These are phyloP conservation scores for Blastomyces parvus DNA, from an alignment of 2,329 filamentous ascomycete genomes.

Conservation along the genomic window DNA sequence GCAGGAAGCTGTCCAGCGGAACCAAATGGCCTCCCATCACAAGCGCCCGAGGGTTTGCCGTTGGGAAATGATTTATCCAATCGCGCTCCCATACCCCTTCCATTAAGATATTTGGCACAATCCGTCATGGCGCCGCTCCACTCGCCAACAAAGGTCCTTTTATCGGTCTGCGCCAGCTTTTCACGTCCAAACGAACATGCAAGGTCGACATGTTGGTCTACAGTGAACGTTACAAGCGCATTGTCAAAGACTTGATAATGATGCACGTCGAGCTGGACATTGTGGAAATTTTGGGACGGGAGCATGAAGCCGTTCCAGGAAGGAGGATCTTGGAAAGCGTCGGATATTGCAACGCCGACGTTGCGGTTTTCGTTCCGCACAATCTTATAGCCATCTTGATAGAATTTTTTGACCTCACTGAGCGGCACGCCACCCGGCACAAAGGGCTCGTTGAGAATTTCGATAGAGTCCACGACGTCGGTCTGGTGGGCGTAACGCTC, in stretches of 20 bases:
- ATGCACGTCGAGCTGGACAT: conserved; percentile 57
- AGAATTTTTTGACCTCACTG: conserved; percentile 43
- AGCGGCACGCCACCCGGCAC: conserved; percentile 34
- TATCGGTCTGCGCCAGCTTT: conserved; percentile 47
- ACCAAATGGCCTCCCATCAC: conserved; percentile 41
- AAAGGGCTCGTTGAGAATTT: conserved; percentile 38
- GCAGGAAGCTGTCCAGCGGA: conserved; percentile 38
- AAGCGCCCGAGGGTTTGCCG: conserved; percentile 45
- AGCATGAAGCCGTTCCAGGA: conserved; percentile 55
- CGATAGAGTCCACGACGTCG: conserved; percentile 48
- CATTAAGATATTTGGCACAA: conserved; percentile 46
- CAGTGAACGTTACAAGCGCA: conserved; percentile 41
- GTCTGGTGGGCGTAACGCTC: conserved; percentile 48
- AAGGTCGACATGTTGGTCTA: conserved; percentile 44
- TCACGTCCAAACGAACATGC: conserved; percentile 47
- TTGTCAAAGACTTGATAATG: conserved; percentile 57
- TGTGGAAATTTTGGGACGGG: conserved; percentile 33
- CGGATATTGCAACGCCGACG: conserved; percentile 48
- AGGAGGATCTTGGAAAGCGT: conserved; percentile 37
- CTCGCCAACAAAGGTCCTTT: conserved; percentile 59
- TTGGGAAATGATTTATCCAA: conserved; percentile 46
- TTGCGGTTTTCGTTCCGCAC: conserved; percentile 37
- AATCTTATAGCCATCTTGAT: conserved; percentile 44
- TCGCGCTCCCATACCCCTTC: conserved; percentile 50
- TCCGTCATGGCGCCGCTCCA: conserved; percentile 60